Conservation (phyloP, 768 basidiomycete species). For the Russula emetica region DNA sequence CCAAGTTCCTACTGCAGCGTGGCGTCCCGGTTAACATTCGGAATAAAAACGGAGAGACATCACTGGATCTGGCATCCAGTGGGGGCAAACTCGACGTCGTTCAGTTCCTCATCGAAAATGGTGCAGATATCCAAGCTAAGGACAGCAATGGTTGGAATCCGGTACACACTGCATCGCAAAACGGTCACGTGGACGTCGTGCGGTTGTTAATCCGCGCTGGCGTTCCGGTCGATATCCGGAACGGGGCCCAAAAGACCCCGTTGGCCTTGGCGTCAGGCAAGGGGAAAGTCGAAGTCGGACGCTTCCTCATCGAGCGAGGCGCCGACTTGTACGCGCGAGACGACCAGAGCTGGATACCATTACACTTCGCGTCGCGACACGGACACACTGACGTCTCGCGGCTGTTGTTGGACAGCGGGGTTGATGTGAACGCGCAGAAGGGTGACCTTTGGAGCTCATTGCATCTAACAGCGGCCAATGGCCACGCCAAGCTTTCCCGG, state of each 20-base stretch:
- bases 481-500: background rate
- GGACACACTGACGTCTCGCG: background rate
- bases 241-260: background rate
- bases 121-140: background rate
- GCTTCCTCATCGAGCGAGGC: constrained; percentile 2
- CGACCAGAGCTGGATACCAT: background rate
- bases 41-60: background rate
- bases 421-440: background rate
- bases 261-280: background rate
- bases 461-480: background rate
- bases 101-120: constrained; percentile 4
- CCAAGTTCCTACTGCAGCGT: background rate
- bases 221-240: background rate
- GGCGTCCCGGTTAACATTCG: background rate
- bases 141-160: background rate
- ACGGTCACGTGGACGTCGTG: constrained; percentile 4
- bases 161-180: background rate
- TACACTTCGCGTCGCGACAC: background rate
- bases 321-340: constrained; percentile 3
- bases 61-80: background rate
- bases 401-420: background rate
- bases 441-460: background rate
- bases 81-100: constrained; percentile 6
- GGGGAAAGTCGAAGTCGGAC: background rate
- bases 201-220: background rate